phyloP scores from a whole-genome alignment of 306 rosid genomes.

The Amphicarpaea edgeworthii region DNA sequence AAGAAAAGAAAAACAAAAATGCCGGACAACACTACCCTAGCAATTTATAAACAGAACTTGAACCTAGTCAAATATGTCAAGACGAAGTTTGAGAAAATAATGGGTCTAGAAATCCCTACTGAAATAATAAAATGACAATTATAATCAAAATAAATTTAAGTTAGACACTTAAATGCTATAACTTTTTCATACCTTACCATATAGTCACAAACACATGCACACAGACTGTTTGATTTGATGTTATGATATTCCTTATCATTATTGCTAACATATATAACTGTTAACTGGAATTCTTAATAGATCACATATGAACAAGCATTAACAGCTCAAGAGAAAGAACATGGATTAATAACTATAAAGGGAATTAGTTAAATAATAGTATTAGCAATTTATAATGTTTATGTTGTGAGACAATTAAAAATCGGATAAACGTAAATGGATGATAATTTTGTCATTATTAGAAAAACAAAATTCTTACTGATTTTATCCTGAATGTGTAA shows the following conservation, averaged over 20 bases:
- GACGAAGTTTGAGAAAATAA: neutral
- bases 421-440: too few relatives aligned
- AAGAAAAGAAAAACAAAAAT: neutral
- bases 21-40: neutral
- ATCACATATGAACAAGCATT: constrained; percentile 29
- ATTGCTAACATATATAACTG: neutral
- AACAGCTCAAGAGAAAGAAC: constrained; percentile 18
- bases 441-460: too few relatives aligned
- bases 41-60: neutral
- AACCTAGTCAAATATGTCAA: neutral
- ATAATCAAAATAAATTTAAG: neutral
- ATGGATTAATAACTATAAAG: constrained; percentile 5
- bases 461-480: too few relatives aligned
- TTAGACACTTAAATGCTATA: neutral
- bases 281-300: constrained; percentile 5
- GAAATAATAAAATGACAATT: neutral
- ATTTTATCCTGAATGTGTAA: too few relatives aligned
- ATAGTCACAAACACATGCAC: neutral
- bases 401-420: constrained; percentile 24
- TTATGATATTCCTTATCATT: neutral
- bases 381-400: constrained; percentile 31
- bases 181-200: neutral
- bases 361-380: neutral
- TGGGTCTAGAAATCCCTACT: neutral
- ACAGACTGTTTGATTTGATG: constrained; percentile 30